Conservation (phyloP, 768 basidiomycete genomes). For the Plicaturopsis crispa region DNA sequence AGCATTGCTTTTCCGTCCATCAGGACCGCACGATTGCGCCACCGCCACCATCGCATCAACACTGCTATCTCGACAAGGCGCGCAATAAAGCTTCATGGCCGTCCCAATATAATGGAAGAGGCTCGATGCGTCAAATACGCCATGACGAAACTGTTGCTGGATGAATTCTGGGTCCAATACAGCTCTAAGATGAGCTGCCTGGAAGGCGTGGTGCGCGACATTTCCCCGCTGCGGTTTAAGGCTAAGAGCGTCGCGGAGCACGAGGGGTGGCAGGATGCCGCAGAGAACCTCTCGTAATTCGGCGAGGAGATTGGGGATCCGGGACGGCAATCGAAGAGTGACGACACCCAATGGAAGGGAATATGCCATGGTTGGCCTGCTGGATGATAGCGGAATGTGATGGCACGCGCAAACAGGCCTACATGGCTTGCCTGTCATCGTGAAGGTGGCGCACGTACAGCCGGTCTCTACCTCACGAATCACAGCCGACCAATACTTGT, state of each 20-base stretch:
- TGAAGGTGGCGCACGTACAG: slow-evolving; percentile 80
- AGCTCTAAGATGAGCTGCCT: slow-evolving; percentile 59
- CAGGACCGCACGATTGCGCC: slow-evolving; percentile 51
- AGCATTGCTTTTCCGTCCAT: slow-evolving; percentile 44
- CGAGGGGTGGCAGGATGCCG: slow-evolving; percentile 77
- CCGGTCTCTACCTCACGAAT: slow-evolving; percentile 69
- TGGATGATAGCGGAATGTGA: slow-evolving; percentile 31
- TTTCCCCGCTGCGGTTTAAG: slow-evolving; percentile 53
- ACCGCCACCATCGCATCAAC: slow-evolving; percentile 79
- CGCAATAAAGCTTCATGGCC: slow-evolving; percentile 85
- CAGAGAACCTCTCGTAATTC: slow-evolving; percentile 81
- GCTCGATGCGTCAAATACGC: slow-evolving; percentile 70
- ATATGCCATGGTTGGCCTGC: slow-evolving; percentile 34
- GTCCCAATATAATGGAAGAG: slow-evolving; percentile 75
- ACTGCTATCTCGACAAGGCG: slow-evolving; percentile 83
- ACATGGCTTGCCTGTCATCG: slow-evolving; percentile 46
- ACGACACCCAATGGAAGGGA: slow-evolving; percentile 33
- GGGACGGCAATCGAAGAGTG: slow-evolving; percentile 64
- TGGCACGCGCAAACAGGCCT: slow-evolving; percentile 50
- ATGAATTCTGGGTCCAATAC: slow-evolving; percentile 81
- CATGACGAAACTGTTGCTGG: slow-evolving; percentile 71
- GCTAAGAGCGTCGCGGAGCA: slow-evolving; percentile 50
- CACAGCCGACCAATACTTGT: slow-evolving; percentile 83
- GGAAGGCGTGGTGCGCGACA: slow-evolving; percentile 53
- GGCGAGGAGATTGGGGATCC: slow-evolving; percentile 58